phyloP scores from a whole-genome alignment of 495 filamentous ascomycete species.

The Clohesyomyces aquaticus region DNA sequence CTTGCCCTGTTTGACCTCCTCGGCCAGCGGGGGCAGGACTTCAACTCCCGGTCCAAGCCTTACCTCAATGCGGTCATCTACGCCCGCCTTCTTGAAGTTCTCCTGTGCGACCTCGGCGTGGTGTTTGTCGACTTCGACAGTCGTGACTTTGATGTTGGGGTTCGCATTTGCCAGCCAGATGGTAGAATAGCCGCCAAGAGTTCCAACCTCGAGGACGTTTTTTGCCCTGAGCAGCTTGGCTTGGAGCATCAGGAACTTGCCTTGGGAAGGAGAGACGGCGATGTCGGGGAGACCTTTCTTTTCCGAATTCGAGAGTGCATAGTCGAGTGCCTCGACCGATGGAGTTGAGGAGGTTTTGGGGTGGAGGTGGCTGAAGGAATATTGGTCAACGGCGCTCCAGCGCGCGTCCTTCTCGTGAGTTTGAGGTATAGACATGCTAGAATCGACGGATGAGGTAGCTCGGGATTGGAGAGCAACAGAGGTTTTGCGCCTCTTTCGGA shows the following conservation, averaged over 20 bases:
- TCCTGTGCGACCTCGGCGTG: conserved; percentile 42
- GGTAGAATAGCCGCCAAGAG: conserved; percentile 45
- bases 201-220: conserved; percentile 46
- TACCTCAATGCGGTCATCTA: conserved; percentile 44
- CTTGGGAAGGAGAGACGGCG: conserved; percentile 41
- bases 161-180: conserved; percentile 43
- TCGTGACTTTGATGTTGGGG: conserved; percentile 39
- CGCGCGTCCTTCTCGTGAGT: conserved; percentile 18
- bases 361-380: conserved; percentile 36
- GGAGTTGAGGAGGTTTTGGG: conserved; percentile 18
- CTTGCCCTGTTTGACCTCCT: conserved; percentile 45
- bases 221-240: conserved; percentile 37
- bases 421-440: conserved; percentile 3
- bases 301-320: conserved; percentile 31
- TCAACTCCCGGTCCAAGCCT: conserved; percentile 43
- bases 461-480: too few relatives aligned
- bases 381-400: conserved; percentile 39
- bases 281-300: conserved; percentile 43
- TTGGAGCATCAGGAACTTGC: conserved; percentile 43
- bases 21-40: conserved; percentile 41
- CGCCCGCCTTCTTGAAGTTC: conserved; percentile 41
- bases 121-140: conserved; percentile 40
- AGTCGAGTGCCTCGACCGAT: conserved; percentile 23
- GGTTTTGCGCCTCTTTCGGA: too few relatives aligned
- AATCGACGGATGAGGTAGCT: too few relatives aligned